Percentiles rank a stretch among this genome's conserved stretches.
Evolutionary conservation across 108 stramenopile genomes (phyloP).

Genomic region (Fragilaria crotonensis): DNA sequence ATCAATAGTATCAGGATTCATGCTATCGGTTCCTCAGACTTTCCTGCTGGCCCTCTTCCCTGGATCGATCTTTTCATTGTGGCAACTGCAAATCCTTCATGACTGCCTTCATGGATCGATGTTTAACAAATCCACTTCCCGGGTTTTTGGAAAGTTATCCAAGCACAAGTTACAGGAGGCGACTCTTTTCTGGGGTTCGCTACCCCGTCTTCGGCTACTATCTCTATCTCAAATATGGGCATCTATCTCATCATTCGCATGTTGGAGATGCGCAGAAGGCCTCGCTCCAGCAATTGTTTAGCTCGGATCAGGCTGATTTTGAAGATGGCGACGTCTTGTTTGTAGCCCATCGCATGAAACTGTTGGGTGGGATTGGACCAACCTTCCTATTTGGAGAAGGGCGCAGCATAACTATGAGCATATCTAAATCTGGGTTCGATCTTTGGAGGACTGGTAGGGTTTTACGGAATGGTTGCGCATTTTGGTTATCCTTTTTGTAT

Average conservation of each 20-base stretch:
- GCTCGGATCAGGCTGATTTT: conserved; percentile 48
- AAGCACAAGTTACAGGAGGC: conserved; percentile 37
- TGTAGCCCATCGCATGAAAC: conserved; percentile 76
- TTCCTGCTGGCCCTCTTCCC: conserved; percentile 47
- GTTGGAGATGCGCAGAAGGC: conserved; percentile 46
- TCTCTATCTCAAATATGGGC: conserved; percentile 66
- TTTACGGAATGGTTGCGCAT: conserved; percentile 38
- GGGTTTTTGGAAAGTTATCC: conserved; percentile 1
- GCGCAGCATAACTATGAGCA: conserved; percentile 35
- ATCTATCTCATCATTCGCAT: conserved; percentile 62
- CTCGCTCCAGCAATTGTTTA: conserved; percentile 47
- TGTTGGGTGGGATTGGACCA: conserved; percentile 58
- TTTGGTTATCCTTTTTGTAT: conserved; percentile 49
- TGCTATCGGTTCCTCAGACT: conserved; percentile 3
- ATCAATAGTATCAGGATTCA: conserved; percentile 24
- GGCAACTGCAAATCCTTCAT: conserved; percentile 73
- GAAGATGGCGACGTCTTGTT: conserved; percentile 81
- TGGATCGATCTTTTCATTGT: conserved; percentile 56
- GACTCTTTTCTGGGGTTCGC: conserved; percentile 57
- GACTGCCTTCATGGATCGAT: conserved; percentile 58
- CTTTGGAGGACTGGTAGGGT: conserved; percentile 38
- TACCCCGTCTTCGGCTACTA: conserved; percentile 73
- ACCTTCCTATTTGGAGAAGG: conserved; percentile 13
- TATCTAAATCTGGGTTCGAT: conserved; percentile 55
- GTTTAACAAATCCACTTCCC: conserved; percentile 23